Conservation (phyloP, 2,329 filamentous ascomycete genomes). For the Aspergillus intermedius region DNA sequence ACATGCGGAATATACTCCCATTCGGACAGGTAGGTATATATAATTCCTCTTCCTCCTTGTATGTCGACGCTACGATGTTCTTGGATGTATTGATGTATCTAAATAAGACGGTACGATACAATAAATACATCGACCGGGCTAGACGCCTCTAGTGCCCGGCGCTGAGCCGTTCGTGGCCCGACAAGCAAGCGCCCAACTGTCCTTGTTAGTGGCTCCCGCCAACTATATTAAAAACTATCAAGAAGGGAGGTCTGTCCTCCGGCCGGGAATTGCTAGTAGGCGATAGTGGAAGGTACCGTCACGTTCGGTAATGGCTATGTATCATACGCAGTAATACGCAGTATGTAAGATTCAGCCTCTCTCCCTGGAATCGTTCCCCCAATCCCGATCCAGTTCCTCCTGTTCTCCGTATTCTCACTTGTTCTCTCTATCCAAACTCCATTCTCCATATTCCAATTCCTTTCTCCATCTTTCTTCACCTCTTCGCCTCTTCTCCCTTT, state of each 20-base stretch:
- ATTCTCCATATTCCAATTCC: slow-evolving; percentile 15
- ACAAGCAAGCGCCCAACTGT: background rate
- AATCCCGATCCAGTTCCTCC: no score
- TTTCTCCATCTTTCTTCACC: slow-evolving; percentile 6
- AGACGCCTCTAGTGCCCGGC: background rate
- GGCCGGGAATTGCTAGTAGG: no score
- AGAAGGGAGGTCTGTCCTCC: no score
- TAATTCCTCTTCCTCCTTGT: background rate
- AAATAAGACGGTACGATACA: background rate
- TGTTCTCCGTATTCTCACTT: slow-evolving; percentile 5
- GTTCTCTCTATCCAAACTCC: slow-evolving; percentile 13
- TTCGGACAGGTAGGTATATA: background rate
- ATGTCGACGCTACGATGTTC: background rate
- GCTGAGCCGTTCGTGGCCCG: background rate
- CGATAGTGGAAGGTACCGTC: background rate
- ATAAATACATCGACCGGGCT: background rate
- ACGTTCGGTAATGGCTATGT: background rate
- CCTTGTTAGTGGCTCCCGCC: background rate
- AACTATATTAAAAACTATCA: background rate
- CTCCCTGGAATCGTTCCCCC: no score
- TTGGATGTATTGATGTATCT: background rate
- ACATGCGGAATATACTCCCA: background rate
- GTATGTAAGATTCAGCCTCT: no score
- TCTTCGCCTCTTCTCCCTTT: slow-evolving; percentile 11
- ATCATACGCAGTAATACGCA: no score